Conservation (phyloP, 2,329 filamentous ascomycete genomes). For the Reticulascus tulasneorum region DNA sequence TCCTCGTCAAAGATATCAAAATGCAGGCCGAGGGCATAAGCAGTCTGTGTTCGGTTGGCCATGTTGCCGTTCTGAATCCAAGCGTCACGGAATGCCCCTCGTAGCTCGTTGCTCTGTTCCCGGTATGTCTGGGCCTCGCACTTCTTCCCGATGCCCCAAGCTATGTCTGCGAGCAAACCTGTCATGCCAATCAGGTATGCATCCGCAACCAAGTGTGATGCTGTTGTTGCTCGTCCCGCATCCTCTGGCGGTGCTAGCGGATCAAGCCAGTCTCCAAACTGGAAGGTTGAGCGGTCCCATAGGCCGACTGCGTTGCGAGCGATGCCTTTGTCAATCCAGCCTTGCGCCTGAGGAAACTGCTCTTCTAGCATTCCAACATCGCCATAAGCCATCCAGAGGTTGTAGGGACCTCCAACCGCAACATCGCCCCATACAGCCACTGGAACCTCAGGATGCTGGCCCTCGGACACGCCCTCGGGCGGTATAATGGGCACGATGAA, state of each 20-base stretch:
- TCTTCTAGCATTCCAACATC: constrained; percentile 30
- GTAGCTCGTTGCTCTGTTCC: constrained; percentile 16
- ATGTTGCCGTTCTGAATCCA: constrained; percentile 28
- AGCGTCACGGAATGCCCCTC: constrained; percentile 22
- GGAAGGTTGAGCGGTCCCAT: constrained; percentile 32
- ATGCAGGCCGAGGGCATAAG: constrained; percentile 28
- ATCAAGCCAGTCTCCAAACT: constrained; percentile 46
- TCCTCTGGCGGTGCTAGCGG: constrained; percentile 38
- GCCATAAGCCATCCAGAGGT: constrained; percentile 31
- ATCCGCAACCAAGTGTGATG: constrained; percentile 38
- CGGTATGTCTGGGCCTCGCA: constrained; percentile 20
- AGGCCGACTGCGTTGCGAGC: constrained; percentile 27
- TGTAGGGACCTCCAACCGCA: constrained; percentile 34
- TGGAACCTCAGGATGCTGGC: constrained; percentile 15
- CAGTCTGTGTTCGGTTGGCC: constrained; percentile 34
- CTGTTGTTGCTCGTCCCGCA: constrained; percentile 34
- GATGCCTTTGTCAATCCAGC: constrained; percentile 30
- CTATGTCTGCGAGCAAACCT: constrained; percentile 28
- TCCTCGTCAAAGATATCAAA: constrained; percentile 27
- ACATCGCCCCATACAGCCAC: constrained; percentile 41
- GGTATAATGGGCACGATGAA: constrained; percentile 25
- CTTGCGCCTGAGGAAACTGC: constrained; percentile 34
- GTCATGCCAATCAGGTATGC: constrained; percentile 43
- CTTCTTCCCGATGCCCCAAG: constrained; percentile 21
- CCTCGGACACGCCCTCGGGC: constrained; percentile 19